Evolutionary conservation across 768 basidiomycete genomes (phyloP), one percentile per base, ranked within the genome.

Genomic region (Nidula microcarpa): DNA sequence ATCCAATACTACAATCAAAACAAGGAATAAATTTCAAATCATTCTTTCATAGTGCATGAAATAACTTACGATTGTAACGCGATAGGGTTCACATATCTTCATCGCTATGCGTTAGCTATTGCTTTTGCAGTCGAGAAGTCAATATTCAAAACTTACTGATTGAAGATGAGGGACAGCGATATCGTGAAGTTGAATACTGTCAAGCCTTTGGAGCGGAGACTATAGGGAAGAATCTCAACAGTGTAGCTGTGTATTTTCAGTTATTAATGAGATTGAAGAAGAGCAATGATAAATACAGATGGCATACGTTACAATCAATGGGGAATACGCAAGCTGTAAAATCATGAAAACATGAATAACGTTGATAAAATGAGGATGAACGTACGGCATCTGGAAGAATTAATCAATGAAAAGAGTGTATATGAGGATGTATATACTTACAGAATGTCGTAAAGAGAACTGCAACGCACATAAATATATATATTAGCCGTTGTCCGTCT

Each of bases 171-270:
- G 3, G 58, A 55, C 14, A 60, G 43, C 3, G 57, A 57, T 35
- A 60, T 56, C n/a, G 57, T 49, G 35, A 60, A 60, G 45, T 60
- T 57, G 53, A 58, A 58, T 9, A 58, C 33, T 33, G 36, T 49
- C 49, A 58, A 56, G 5, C 57, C 60, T 50, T 58, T 61, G 35
- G 60, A 57, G 30, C 60, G 60, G 11, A 61, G 50, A 1, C 39
- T 46, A 37, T 52, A 61, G 2, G 60, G 60, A 10, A 61, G 53
- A 43, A 61, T 61, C 46, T 61, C 57, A 16, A 61, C 57, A 10
- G 57, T 61, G 49, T 59, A 57, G 5, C 56, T 57, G 33, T 23
- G 23, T 23, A 3, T 23, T 23, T 23, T 23, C 23, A 23, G 23
- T 23, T 23, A 23, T 23, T 23, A 23, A 23, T 23, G 23, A 23